Conservation (phyloP, 768 basidiomycete genomes). For the Crassisporium funariophilum region DNA sequence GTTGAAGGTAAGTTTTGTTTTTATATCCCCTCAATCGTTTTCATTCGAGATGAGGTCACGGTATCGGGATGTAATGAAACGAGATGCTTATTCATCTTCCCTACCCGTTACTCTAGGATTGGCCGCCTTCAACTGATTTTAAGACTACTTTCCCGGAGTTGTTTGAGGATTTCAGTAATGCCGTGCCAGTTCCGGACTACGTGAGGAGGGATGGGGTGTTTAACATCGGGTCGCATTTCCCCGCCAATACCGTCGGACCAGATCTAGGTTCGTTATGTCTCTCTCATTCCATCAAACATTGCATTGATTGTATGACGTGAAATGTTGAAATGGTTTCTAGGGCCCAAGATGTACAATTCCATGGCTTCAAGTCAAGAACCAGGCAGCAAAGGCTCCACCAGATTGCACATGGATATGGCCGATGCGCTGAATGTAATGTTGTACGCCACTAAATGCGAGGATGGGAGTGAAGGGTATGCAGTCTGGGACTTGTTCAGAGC, state of each 20-base stretch:
- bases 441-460: slow-evolving; percentile 55
- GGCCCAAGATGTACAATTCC: slow-evolving; percentile 96
- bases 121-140: slow-evolving; percentile 90
- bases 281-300: slow-evolving; percentile 8
- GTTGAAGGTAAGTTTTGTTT: slow-evolving; percentile 56
- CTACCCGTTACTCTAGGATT: too few relatives aligned
- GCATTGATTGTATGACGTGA: neutral
- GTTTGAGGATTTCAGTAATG: slow-evolving; percentile 80
- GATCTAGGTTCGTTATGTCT: slow-evolving; percentile 63
- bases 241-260: slow-evolving; percentile 72
- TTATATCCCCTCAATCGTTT: neutral
- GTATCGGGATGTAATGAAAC: slow-evolving; percentile 2
- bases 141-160: slow-evolving; percentile 80
- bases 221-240: slow-evolving; percentile 91
- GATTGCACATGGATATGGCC: slow-evolving; percentile 93
- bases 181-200: slow-evolving; percentile 87
- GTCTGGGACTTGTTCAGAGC: slow-evolving; percentile 92
- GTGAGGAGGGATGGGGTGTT: slow-evolving; percentile 88
- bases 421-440: slow-evolving; percentile 94
- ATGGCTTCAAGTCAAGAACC: slow-evolving; percentile 67
- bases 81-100: too few relatives aligned
- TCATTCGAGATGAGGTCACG: neutral
- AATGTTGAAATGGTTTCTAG: slow-evolving; percentile 36
- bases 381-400: slow-evolving; percentile 82
- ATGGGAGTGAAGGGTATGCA: slow-evolving; percentile 76